phyloP scores from a whole-genome alignment of 306 rosid genomes.

The Dryas octopetala region DNA sequence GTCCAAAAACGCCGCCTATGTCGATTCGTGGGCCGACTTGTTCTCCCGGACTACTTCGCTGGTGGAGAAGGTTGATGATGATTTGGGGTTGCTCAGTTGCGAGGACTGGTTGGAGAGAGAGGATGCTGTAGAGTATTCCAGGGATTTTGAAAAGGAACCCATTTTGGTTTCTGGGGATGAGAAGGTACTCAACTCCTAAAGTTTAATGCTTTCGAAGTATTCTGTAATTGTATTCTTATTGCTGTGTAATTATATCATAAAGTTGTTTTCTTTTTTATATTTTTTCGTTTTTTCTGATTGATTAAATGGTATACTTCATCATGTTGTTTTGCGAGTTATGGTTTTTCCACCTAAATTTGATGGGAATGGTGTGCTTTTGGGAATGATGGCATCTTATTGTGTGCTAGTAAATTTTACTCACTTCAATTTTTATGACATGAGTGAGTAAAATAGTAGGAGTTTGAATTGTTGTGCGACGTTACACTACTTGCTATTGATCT shows the following conservation, averaged over 20 bases:
- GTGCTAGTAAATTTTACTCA: not conserved
- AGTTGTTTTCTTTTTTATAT: not conserved
- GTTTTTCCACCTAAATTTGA: not conserved
- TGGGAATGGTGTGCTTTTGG: not conserved
- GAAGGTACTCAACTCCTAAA: conserved; percentile 43
- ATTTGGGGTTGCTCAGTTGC: conserved; percentile 49
- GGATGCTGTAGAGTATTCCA: conserved; percentile 67
- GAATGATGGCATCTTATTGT: not conserved
- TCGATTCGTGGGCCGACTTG: conserved; percentile 68
- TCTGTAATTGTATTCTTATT: conserved; percentile 12
- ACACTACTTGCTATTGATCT: not conserved
- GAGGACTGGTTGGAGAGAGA: conserved; percentile 85
- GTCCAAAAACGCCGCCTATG: conserved; percentile 69
- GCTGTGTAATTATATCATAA: not conserved
- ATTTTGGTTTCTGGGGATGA: conserved; percentile 65
- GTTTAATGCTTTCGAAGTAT: not conserved
- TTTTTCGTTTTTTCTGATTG: not conserved
- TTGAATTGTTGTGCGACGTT: not conserved
- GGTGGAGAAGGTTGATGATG: conserved; percentile 26
- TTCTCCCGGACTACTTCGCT: conserved; percentile 39
- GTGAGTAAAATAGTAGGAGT: not conserved
- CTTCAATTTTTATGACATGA: not conserved
- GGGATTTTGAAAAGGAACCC: conserved; percentile 71
- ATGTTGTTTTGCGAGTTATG: not conserved
- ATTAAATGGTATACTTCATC: not conserved